A percentile compares a stretch with the other conserved stretches of the same genome.
Conservation (phyloP, 352 stramenopile species). For the Elongisporangium anandrum region DNA sequence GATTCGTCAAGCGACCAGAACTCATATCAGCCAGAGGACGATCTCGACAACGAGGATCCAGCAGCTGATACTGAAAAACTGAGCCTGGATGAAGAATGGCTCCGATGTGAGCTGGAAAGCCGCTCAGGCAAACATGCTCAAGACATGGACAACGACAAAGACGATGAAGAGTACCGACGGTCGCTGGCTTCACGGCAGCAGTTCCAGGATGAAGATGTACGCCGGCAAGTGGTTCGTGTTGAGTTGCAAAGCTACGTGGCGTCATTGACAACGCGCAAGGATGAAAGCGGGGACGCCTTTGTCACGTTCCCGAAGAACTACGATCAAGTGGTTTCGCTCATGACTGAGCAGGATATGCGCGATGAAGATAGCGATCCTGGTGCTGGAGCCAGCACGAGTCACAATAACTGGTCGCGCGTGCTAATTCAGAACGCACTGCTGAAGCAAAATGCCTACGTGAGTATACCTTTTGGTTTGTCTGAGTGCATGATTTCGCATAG, state of each 20-base stretch:
- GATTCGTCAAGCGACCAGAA: neutral
- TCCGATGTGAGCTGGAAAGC: neutral
- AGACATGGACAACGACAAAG: slow-evolving; percentile 3
- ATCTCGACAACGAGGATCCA: neutral
- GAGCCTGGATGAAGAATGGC: neutral
- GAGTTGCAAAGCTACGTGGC: slow-evolving; percentile 46
- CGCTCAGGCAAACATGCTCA: neutral
- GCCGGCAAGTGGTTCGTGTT: slow-evolving; percentile 28
- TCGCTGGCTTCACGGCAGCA: slow-evolving; percentile 5
- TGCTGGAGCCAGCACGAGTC: slow-evolving; percentile 5
- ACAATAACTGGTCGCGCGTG: slow-evolving; percentile 51
- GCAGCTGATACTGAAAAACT: neutral
- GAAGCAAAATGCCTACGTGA: slow-evolving; percentile 66
- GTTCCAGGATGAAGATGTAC: slow-evolving; percentile 23
- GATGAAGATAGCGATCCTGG: slow-evolving; percentile 12
- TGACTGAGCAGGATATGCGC: slow-evolving; percentile 50
- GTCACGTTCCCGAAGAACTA: slow-evolving; percentile 64
- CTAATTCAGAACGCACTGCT: slow-evolving; percentile 57
- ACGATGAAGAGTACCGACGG: slow-evolving; percentile 22
- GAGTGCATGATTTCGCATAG: too few relatives aligned
- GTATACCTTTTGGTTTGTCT: slow-evolving; percentile 3
- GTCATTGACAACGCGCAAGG: slow-evolving; percentile 26
- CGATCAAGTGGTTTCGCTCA: slow-evolving; percentile 55
- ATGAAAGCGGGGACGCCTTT: slow-evolving; percentile 43
- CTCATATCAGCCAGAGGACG: neutral